Evolutionary conservation across 345 rosid genomes (phyloP).

Genomic region (Populus davidiana): DNA sequence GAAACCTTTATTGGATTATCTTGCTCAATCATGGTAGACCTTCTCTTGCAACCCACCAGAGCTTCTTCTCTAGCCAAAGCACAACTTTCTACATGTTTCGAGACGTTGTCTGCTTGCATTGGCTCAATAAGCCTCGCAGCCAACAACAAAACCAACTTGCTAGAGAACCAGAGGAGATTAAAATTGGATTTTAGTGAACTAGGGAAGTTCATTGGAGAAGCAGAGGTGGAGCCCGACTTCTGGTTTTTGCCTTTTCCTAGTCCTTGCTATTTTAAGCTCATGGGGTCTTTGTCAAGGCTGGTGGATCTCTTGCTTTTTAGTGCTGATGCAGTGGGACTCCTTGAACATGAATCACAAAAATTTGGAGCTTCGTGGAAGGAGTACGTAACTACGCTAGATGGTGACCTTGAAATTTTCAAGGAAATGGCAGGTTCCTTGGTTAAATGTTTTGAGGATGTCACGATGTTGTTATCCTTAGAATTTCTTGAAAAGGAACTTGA

Average conservation of each 20-base stretch:
- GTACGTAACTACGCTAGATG: conserved; percentile 31
- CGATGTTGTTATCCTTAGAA: conserved; percentile 42
- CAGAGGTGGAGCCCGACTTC: conserved; percentile 78
- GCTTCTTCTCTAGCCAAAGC: conserved; percentile 64
- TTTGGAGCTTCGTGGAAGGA: conserved; percentile 37
- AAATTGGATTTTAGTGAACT: conserved; percentile 43
- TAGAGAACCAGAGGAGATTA: conserved; percentile 47
- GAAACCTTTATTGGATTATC: conserved; percentile 85
- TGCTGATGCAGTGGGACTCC: conserved; percentile 38
- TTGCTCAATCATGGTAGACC: conserved; percentile 63
- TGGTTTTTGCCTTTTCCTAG: conserved; percentile 72
- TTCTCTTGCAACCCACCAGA: conserved; percentile 60
- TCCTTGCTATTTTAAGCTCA: conserved; percentile 57
- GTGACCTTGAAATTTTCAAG: conserved; percentile 49
- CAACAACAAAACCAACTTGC: conserved; percentile 25
- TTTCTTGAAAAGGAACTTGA: conserved; percentile 46
- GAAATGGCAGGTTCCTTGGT: conserved; percentile 36
- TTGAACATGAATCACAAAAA: conserved; percentile 41
- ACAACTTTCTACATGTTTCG: conserved; percentile 48
- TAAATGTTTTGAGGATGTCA: conserved; percentile 55
- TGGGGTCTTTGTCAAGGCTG: conserved; percentile 50
- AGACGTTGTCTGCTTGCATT: conserved; percentile 41
- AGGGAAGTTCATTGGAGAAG: conserved; percentile 59
- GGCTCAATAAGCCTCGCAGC: conserved; percentile 38
- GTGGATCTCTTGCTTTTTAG: conserved; percentile 62